Evolutionary conservation across 257 asterid species (phyloP).

Genomic region (Ligustrum vulgare): DNA sequence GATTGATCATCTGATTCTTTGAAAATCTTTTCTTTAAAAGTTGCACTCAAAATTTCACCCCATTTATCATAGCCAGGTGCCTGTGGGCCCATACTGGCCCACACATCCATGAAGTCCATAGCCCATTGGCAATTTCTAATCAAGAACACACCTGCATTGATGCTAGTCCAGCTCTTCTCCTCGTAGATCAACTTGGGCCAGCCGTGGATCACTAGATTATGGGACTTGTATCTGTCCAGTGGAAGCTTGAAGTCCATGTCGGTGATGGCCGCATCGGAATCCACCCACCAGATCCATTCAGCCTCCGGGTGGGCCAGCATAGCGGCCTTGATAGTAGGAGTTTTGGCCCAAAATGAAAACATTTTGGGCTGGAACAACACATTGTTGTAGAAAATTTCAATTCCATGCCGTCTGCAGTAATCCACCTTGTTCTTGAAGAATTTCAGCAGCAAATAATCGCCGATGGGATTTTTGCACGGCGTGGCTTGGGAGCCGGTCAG

Average conservation of each 20-base stretch:
- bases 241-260: conserved; percentile 91
- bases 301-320: conserved; percentile 97
- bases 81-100: conserved; percentile 98
- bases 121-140: conserved; percentile 90
- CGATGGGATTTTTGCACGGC: conserved; percentile 85
- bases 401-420: conserved; percentile 81
- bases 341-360: conserved; percentile 96
- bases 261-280: conserved; percentile 95
- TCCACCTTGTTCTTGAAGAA: conserved; percentile 95
- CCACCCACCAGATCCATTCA: conserved; percentile 99
- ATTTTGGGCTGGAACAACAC: conserved; percentile 69
- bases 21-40: conserved; percentile 66
- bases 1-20: conserved; percentile 91
- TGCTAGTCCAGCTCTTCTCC: conserved; percentile 79
- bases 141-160: conserved; percentile 95
- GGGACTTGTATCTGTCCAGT: conserved; percentile 54
- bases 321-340: conserved; percentile 71
- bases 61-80: conserved; percentile 63
- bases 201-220: conserved; percentile 84
- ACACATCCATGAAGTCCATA: conserved; percentile 72
- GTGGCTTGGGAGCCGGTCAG: conserved; percentile 81
- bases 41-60: conserved; percentile 56
- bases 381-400: conserved; percentile 86
- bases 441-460: conserved; percentile 71
- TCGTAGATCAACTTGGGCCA: conserved; percentile 61